Evolutionary conservation across 2,329 filamentous ascomycete genomes (phyloP).

Genomic region (Penicillium sp.): DNA sequence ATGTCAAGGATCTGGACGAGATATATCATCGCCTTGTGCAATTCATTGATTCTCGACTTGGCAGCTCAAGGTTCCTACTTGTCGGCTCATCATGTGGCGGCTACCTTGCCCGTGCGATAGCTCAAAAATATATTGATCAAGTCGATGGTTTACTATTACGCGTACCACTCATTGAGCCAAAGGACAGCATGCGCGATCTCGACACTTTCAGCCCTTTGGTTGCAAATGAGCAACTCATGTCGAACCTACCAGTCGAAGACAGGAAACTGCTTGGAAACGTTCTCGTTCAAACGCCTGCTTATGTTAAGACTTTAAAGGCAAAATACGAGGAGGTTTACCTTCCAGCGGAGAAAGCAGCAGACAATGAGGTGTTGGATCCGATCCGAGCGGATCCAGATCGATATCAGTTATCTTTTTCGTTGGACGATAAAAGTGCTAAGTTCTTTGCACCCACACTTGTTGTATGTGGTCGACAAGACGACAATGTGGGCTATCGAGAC

Average conservation of each 20-base stretch:
- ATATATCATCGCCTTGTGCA: conserved; percentile 26
- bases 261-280: conserved; percentile 25
- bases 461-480: conserved; percentile 31
- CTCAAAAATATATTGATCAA: conserved; percentile 26
- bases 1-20: conserved; percentile 28
- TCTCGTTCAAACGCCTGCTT: conserved; percentile 29
- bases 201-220: conserved; percentile 28
- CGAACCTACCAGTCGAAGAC: conserved; percentile 24
- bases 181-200: conserved; percentile 25
- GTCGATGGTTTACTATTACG: conserved; percentile 30
- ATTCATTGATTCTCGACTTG: conserved; percentile 31
- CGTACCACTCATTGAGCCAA: conserved; percentile 30
- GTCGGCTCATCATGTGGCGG: conserved; percentile 32
- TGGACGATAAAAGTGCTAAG: conserved; percentile 16
- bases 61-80: conserved; percentile 25
- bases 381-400: conserved; percentile 29
- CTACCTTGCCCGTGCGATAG: conserved; percentile 31
- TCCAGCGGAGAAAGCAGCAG: conserved; percentile 22
- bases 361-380: conserved; percentile 25
- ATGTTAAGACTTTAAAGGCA: conserved; percentile 22
- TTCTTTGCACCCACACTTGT: conserved; percentile 32
- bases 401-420: conserved; percentile 26
- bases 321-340: conserved; percentile 20
- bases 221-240: conserved; percentile 25
- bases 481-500: conserved; percentile 31